A percentile compares a stretch with the other conserved stretches of the same genome.
phyloP scores from a whole-genome alignment of 192 early-diverging fungal species.

The Cetraspora pellucida region DNA sequence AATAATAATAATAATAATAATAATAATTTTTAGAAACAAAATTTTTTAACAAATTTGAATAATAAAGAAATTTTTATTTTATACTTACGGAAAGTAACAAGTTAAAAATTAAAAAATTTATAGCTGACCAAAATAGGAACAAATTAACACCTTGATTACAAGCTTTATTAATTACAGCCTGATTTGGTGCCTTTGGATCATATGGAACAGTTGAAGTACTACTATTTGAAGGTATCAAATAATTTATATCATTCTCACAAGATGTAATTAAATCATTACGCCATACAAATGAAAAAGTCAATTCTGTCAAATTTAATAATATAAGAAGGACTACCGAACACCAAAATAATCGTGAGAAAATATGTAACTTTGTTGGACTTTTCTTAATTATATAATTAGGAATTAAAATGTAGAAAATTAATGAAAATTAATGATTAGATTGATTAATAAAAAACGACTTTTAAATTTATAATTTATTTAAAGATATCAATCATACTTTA shows the following conservation, averaged over 20 bases:
- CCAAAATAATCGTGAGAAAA: slow-evolving; percentile 17
- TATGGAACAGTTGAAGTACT: slow-evolving; percentile 1
- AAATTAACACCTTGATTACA: background rate
- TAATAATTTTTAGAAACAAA: too few relatives aligned
- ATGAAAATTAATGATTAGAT: background rate
- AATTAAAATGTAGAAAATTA: too few relatives aligned
- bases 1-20: too few relatives aligned
- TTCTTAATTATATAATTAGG: background rate
- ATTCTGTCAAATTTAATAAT: slow-evolving; percentile 1
- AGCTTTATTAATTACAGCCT: background rate
- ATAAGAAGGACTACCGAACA: background rate
- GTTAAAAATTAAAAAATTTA: slow-evolving; percentile 9
- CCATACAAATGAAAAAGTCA: slow-evolving; percentile 3
- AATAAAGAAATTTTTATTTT: too few relatives aligned
- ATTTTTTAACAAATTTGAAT: too few relatives aligned
- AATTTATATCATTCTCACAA: slow-evolving; percentile 10
- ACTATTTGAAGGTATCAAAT: slow-evolving; percentile 10
- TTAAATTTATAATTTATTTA: background rate
- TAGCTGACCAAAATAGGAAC: background rate
- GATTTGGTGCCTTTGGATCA: background rate
- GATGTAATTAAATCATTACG: background rate
- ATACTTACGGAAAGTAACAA: slow-evolving; percentile 9
- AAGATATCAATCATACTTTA: background rate
- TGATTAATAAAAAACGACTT: background rate
- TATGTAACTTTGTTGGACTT: background rate